Evolutionary conservation across 1,284 basidiomycete genomes (phyloP), one percentile per base, ranked within the genome.

Genomic region (Microbotryomycetes sp.): DNA sequence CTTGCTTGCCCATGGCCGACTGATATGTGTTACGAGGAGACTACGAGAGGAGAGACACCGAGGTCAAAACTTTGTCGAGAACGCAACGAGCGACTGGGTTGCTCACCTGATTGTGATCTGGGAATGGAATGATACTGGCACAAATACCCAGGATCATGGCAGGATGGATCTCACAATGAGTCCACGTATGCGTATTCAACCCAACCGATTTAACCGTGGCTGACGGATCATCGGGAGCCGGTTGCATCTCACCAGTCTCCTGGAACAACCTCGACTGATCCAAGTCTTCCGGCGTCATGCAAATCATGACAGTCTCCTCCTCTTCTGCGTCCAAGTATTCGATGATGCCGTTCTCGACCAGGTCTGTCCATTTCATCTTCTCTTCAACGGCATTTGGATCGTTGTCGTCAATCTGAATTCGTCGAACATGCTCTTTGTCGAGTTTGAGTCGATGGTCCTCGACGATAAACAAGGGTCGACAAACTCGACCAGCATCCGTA

Each of bases 1-100:
- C 94, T 83, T 98, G 94, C 79, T 98, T 98, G 74, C 94, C 94
- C 94, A 98, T 98, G 59, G 94, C 96, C 53, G 92, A 94, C 79
- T 97, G 93, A 73, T 98, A 98, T 4, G 94, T 97, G 74, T 99
- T 99, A 84, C 94, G 92, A 66, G 94, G 94, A 59, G 92, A 96
- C 87, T 97, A 71, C n/a, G 23, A 22, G 19, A 29, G 15, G 30
- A 50, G 28, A 48, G 16, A 19, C 32, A n/a, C 15, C 22, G 42
- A 22, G 23, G 15, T 28, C 22, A 53, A 54, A 32, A 25, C 36
- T 12, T 23, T 23, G n/a, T 23, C 26, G 16, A 36, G 5, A 59
- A 59, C 58, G 30, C 63, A 64, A 52, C 32, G n/a, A 29, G 53
- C 25, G n/a, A 22, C 30, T n/a, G 59, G 23, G 56, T 4, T 52